These are phyloP conservation scores for Venturia aucupariae DNA, from an alignment of 2,329 filamentous ascomycete species.

Conservation along the genomic window DNA sequence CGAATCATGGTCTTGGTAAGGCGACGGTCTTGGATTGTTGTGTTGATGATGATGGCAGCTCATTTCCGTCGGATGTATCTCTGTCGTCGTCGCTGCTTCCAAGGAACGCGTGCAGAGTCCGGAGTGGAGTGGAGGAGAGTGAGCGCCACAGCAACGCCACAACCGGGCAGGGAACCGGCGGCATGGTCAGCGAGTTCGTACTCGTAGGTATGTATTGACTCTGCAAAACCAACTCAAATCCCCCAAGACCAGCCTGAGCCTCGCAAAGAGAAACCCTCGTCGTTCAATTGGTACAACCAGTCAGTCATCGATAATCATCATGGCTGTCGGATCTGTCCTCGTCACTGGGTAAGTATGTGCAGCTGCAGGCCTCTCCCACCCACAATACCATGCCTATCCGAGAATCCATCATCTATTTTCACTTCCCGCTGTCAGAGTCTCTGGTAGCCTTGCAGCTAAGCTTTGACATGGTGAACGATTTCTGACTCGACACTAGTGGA, in stretches of 20 bases:
- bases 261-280: neutral
- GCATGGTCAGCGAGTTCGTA: too few relatives aligned
- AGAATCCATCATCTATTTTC: conserved; percentile 10
- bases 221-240: neutral
- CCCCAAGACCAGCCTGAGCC: neutral
- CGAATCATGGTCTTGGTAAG: neutral
- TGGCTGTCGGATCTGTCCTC: conserved; percentile 80
- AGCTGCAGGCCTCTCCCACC: neutral
- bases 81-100: neutral
- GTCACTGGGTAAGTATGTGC: conserved; percentile 83
- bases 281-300: neutral
- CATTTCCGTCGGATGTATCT: neutral
- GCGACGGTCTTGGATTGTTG: too few relatives aligned
- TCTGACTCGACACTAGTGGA: conserved; percentile 50
- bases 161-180: neutral
- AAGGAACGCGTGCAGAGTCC: neutral
- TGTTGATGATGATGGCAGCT: neutral
- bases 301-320: conserved; percentile 42
- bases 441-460: conserved; percentile 15
- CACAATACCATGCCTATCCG: neutral
- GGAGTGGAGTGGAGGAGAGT: too few relatives aligned
- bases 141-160: neutral
- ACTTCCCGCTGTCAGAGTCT: conserved; percentile 17
- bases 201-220: too few relatives aligned
- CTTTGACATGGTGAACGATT: conserved; percentile 19